Conservation (phyloP, 176 grass and related monocot species). For the Eremochloa ophiuroides region DNA sequence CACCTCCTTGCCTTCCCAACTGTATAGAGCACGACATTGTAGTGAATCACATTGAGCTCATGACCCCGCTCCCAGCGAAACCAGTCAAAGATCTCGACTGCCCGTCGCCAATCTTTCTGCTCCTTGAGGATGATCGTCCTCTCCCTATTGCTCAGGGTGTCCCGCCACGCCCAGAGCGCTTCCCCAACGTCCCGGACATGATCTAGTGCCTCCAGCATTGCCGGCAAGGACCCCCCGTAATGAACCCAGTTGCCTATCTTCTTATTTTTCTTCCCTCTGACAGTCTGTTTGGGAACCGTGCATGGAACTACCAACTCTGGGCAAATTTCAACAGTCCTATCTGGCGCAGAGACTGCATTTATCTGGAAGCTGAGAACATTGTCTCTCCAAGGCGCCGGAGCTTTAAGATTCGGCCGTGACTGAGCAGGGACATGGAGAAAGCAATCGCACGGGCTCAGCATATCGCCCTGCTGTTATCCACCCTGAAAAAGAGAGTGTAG, state of each 20-base stretch:
- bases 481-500: not conserved
- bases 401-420: not conserved
- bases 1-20: constrained; percentile 53
- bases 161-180: constrained; percentile 73
- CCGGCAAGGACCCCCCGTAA: constrained; percentile 69
- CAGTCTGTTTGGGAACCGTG: not conserved
- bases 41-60: constrained; percentile 82
- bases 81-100: constrained; percentile 71
- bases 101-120: constrained; percentile 78
- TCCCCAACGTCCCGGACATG: constrained; percentile 40
- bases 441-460: constrained; percentile 51
- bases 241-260: constrained; percentile 3
- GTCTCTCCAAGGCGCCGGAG: constrained; percentile 5
- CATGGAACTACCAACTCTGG: constrained; percentile 10
- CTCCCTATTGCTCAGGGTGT: constrained; percentile 54
- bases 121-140: constrained; percentile 85
- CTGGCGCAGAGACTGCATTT: constrained; percentile 13
- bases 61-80: constrained; percentile 34
- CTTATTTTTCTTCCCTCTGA: constrained; percentile 26
- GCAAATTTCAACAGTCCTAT: not conserved
- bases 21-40: constrained; percentile 62
- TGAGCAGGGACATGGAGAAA: constrained; percentile 7
- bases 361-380: constrained; percentile 2
- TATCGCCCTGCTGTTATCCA: constrained; percentile 1
- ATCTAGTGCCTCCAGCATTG: constrained; percentile 59